A percentile compares a stretch with the other conserved stretches of the same genome.
These are phyloP conservation scores for Alternaria sp. DNA, from an alignment of 2,329 filamentous ascomycete species.

Conservation along the genomic window DNA sequence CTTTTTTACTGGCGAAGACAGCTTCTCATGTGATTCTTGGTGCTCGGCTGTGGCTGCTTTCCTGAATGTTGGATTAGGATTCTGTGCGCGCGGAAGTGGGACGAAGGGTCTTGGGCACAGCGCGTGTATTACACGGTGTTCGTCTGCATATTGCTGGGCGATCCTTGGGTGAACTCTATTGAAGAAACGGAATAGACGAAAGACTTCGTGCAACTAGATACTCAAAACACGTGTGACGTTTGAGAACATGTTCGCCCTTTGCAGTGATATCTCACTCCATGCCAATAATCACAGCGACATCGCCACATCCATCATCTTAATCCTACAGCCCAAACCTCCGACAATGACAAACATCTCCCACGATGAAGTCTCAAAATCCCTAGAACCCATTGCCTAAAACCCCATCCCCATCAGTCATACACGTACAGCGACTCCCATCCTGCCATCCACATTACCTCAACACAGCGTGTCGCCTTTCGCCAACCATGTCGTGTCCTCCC, in stretches of 20 bases:
- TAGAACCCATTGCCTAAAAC: neutral
- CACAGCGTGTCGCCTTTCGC: neutral
- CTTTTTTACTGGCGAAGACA: neutral
- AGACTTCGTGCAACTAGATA: neutral
- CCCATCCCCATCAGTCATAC: neutral
- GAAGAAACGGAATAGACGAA: neutral
- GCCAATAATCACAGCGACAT: too few species aligned
- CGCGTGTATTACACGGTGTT: too few species aligned
- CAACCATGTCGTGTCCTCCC: neutral
- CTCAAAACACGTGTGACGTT: neutral
- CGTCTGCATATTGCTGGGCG: too few species aligned
- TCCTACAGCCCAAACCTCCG: neutral
- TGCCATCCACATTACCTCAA: neutral
- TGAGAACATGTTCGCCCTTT: too few species aligned
- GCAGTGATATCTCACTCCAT: neutral
- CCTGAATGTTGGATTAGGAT: neutral
- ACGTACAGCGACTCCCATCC: neutral
- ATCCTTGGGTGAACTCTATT: neutral
- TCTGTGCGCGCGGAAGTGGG: neutral
- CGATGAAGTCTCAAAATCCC: neutral
- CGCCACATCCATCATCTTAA: neutral
- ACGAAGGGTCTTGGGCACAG: neutral
- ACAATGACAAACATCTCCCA: neutral
- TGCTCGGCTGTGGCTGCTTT: neutral
- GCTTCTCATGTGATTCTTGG: neutral